Evolutionary conservation across 2,329 filamentous ascomycete genomes (phyloP), one percentile per base, ranked within the genome.

Genomic region (Parafenestella ontariensis): DNA sequence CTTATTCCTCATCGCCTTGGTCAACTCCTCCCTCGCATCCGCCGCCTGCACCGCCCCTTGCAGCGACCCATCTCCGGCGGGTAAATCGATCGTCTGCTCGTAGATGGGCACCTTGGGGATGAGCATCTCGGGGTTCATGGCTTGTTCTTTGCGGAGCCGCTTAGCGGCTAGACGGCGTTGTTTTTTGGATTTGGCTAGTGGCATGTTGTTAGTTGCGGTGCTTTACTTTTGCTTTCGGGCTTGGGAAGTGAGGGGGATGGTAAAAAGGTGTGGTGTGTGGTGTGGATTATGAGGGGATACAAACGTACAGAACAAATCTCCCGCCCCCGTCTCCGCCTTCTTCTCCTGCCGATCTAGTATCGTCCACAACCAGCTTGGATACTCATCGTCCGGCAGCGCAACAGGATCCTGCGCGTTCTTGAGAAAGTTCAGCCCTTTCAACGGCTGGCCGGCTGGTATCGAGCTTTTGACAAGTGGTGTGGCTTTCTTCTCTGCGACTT

Each of bases 361-460:
- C 3, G 77, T 81, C 91, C 91, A 96, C 58, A 96, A 76, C 91
- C 91, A 96, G 21, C 80, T 81, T 3, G 91, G 91, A 76, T 96
- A 96, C 58, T 90, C 89, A 20, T 86, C 81, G 64, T 96, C 91
- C 29, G 87, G 81, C 66, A 87, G 75, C 9, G 91, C 91, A 5
- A 94, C 80, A 0, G 91, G 91, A 70, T 94, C 90, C 31, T 82
- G 78, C 69, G 84, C 83, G 62, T 85, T 86, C 79, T 95, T 95
- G 69, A 88, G 77, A 76, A 89, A 94, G 76, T 92, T 94, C 51
- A 96, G 79, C 1, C 91, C 91, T 50, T 81, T 86, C 37, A 96
- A 80, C 13, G 87, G 77, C 13, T 89, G 91, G 29, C 91, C 91
- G 5, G 87, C 85, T 2, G 82, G 79, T 65, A 89, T 88, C 24